Conservation (phyloP, 139 green algal species). For the Haematococcus lacustris region DNA sequence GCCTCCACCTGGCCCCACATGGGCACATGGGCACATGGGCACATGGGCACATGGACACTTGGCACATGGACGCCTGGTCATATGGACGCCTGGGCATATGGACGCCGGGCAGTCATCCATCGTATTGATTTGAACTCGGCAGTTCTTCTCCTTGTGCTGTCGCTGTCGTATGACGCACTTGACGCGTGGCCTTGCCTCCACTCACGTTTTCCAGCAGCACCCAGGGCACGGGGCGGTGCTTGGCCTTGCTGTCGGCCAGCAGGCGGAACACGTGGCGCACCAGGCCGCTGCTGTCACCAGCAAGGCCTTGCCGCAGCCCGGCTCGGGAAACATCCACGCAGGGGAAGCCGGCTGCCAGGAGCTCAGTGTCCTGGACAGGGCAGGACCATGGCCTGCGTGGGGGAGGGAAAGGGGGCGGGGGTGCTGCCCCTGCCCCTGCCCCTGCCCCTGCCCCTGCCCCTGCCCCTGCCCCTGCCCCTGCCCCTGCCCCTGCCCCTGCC, state of each 20-base stretch:
- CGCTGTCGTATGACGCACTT: no score
- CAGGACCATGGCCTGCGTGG: not conserved
- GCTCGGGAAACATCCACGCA: conserved; percentile 77
- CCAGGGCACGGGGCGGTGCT: conserved; percentile 61
- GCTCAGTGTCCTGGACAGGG: conserved; percentile 58
- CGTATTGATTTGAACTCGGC: no score
- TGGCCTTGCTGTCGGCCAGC: conserved; percentile 36
- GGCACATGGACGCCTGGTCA: no score
- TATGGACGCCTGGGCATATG: no score
- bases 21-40: no score
- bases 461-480: not conserved
- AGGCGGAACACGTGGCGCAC: conserved; percentile 82
- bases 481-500: not conserved
- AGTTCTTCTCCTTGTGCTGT: no score
- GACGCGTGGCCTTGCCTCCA: no score
- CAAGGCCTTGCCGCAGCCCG: conserved; percentile 54
- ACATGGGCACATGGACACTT: no score
- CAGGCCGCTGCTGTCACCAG: conserved; percentile 52
- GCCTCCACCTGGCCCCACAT: conserved; percentile 58
- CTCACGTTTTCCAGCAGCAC: conserved; percentile 89
- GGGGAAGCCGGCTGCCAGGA: conserved; percentile 82
- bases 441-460: not conserved
- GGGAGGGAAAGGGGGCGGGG: not conserved
- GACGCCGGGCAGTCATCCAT: no score
- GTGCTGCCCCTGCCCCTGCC: not conserved